A percentile compares a stretch with the other conserved stretches of the same genome.
These are phyloP conservation scores for Clavispora carvajalis DNA, from an alignment of 805 yeast species.

Conservation along the genomic window DNA sequence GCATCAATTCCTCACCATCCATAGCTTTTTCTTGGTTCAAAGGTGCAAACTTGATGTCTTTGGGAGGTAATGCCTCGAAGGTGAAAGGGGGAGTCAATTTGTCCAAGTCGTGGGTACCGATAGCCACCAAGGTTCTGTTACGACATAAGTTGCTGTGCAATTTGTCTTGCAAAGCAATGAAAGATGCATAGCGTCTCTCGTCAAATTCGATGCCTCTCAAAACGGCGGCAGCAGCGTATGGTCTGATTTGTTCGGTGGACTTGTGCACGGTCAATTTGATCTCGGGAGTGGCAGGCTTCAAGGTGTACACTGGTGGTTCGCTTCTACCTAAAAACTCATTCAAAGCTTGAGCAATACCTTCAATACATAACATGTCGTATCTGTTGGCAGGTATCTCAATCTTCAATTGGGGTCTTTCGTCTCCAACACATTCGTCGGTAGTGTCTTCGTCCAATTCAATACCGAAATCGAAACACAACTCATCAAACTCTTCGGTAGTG, in stretches of 20 bases:
- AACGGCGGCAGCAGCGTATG: constrained; percentile 93
- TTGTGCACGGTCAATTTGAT: constrained; percentile 65
- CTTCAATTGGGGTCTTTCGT: constrained; percentile 93
- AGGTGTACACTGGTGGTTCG: constrained; percentile 60
- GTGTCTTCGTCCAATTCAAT: constrained; percentile 97
- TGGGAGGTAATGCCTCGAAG: constrained; percentile 79
- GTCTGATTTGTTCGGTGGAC: constrained; percentile 73
- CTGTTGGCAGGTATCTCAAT: constrained; percentile 98
- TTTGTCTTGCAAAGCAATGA: constrained; percentile 94
- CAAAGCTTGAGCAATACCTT: constrained; percentile 94
- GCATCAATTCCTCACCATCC: constrained; percentile 77
- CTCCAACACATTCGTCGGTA: constrained; percentile 64
- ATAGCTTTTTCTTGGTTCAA: constrained; percentile 65
- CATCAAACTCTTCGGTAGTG: constrained; percentile 91
- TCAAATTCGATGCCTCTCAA: constrained; percentile 79
- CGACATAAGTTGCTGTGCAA: constrained; percentile 93
- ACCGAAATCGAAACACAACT: constrained; percentile 95
- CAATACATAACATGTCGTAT: constrained; percentile 96
- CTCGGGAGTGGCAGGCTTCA: constrained; percentile 57
- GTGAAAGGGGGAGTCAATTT: constrained; percentile 76
- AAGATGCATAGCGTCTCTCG: constrained; percentile 84
- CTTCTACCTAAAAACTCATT: constrained; percentile 79
- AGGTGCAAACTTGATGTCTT: constrained; percentile 69
- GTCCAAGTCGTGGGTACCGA: constrained; percentile 96
- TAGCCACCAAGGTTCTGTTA: constrained; percentile 94